Evolutionary conservation across 2,329 filamentous ascomycete species (phyloP).

Genomic region (Podosphaera fusca): DNA sequence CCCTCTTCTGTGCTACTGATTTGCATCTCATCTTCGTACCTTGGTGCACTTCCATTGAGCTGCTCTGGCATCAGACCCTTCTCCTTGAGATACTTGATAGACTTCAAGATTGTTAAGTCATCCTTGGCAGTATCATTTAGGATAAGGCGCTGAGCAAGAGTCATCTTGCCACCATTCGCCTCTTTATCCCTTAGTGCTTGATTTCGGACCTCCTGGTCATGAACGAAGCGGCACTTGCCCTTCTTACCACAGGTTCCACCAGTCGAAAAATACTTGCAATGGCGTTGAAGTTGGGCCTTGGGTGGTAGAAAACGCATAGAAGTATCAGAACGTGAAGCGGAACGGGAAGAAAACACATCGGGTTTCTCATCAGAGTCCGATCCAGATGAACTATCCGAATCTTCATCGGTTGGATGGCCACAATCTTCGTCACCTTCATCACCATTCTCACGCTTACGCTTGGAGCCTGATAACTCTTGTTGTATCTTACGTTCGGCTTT

Average conservation of each 20-base stretch:
- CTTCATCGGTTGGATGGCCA: constrained; percentile 14
- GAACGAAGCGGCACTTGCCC: constrained; percentile 53
- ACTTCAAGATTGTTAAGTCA: constrained; percentile 40
- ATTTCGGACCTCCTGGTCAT: constrained; percentile 38
- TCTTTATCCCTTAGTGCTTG: constrained; percentile 40
- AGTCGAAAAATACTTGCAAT: constrained; percentile 50
- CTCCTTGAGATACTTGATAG: constrained; percentile 39
- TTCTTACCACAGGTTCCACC: constrained; percentile 48
- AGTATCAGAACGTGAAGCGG: constrained; percentile 4
- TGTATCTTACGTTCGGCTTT: constrained; percentile 34
- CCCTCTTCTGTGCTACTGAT: constrained; percentile 8
- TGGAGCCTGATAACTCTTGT: constrained; percentile 28
- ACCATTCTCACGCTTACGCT: constrained; percentile 43
- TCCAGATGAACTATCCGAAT: constrained; percentile 13
- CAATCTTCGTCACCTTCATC: constrained; percentile 42
- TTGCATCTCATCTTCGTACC: constrained; percentile 4
- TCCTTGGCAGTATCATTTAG: constrained; percentile 47
- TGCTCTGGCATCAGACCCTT: constrained; percentile 17
- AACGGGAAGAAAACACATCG: constrained; percentile 30
- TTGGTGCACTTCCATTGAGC: constrained; percentile 10
- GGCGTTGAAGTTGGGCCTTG: constrained; percentile 36
- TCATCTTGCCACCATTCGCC: constrained; percentile 40
- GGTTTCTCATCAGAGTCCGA: constrained; percentile 33
- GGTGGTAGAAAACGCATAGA: constrained; percentile 19
- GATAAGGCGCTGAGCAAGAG: constrained; percentile 39